Conservation (phyloP, 306 rosid species). For the Begonia peltatifolia region DNA sequence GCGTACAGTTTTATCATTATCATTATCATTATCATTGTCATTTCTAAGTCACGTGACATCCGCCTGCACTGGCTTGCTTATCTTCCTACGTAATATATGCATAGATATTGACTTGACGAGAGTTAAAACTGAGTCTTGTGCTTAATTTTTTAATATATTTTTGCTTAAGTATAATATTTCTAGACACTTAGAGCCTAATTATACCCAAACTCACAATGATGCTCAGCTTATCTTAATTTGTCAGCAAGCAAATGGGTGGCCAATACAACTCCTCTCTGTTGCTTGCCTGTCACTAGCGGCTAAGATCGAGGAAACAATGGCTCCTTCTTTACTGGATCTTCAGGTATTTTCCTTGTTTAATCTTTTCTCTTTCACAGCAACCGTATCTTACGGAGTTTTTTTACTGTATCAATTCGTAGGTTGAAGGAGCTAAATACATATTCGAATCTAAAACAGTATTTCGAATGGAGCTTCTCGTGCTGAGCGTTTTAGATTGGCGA, state of each 20-base stretch:
- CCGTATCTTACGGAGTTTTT: too few relatives aligned
- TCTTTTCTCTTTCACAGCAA: not conserved
- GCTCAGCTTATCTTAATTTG: not conserved
- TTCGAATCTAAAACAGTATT: slow-evolving; percentile 76
- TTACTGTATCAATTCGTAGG: slow-evolving; percentile 19
- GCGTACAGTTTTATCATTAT: too few relatives aligned
- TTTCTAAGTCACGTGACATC: not conserved
- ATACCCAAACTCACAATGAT: too few relatives aligned
- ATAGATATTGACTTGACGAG: too few relatives aligned
- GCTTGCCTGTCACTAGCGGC: slow-evolving; percentile 95
- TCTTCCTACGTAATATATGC: too few relatives aligned
- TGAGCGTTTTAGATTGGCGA: slow-evolving; percentile 80
- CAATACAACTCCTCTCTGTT: slow-evolving; percentile 73
- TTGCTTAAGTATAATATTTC: not conserved
- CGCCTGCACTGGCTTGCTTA: too few relatives aligned
- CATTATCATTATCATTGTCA: too few relatives aligned
- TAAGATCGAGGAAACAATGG: slow-evolving; percentile 86
- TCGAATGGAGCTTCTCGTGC: slow-evolving; percentile 88
- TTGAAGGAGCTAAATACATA: slow-evolving; percentile 66
- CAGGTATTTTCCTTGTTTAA: slow-evolving; percentile 34
- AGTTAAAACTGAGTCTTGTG: not conserved
- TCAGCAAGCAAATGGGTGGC: slow-evolving; percentile 82
- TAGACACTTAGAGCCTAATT: not conserved
- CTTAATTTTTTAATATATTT: too few relatives aligned
- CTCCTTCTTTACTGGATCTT: slow-evolving; percentile 73